phyloP scores from a whole-genome alignment of 1,284 basidiomycete genomes.

The Neonothopanus nambi region DNA sequence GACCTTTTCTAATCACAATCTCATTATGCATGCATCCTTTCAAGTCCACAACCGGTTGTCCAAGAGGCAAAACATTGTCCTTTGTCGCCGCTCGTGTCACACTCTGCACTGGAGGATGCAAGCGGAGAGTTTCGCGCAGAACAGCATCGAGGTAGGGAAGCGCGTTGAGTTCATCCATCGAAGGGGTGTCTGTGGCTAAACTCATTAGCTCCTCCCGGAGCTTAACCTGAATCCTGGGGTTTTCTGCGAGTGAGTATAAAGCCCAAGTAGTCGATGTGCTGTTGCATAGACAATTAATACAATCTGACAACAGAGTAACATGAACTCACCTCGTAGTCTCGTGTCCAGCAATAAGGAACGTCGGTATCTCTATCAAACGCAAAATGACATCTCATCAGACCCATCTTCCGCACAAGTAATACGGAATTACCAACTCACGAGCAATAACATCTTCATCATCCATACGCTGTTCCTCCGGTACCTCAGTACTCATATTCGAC shows the following conservation, averaged over 20 bases:
- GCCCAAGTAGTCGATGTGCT: conserved; percentile 48
- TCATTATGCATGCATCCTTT: conserved; percentile 33
- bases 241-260: conserved; percentile 59
- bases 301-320: too few species aligned
- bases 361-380: conserved; percentile 20
- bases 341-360: conserved; percentile 59
- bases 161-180: conserved; percentile 61
- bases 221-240: conserved; percentile 58
- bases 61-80: conserved; percentile 63
- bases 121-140: conserved; percentile 67
- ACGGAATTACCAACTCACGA: conserved; percentile 36
- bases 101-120: conserved; percentile 60
- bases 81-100: conserved; percentile 50
- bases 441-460: conserved; percentile 52
- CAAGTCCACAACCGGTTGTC: conserved; percentile 40
- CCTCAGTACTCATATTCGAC: conserved; percentile 44
- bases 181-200: conserved; percentile 49
- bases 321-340: conserved; percentile 55
- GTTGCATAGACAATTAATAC: too few species aligned
- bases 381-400: conserved; percentile 21
- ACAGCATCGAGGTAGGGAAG: conserved; percentile 66
- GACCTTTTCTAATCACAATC: conserved; percentile 40
- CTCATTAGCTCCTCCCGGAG: conserved; percentile 67
- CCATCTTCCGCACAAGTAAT: too few species aligned
- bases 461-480: conserved; percentile 31